Conservation (phyloP, 148 eudicot species). For the Chenopodium album region DNA sequence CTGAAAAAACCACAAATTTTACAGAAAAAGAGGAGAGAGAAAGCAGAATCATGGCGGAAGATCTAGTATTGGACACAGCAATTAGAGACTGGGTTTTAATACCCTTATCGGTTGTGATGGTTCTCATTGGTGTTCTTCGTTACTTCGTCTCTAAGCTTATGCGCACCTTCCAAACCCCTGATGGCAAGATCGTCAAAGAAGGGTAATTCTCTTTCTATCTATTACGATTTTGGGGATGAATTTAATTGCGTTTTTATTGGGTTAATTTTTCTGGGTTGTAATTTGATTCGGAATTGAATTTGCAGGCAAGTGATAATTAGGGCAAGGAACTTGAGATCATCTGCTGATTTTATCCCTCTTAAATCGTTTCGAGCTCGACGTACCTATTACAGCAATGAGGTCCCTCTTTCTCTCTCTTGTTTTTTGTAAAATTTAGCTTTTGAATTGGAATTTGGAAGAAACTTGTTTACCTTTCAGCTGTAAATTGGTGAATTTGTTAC, state of each 20-base stretch:
- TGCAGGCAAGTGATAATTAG: constrained; percentile 81
- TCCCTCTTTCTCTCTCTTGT: not conserved
- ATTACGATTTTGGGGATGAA: not conserved
- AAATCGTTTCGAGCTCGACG: constrained; percentile 84
- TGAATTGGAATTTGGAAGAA: not conserved
- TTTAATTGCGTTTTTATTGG: too few species aligned
- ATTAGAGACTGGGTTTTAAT: constrained; percentile 95
- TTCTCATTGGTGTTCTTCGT: constrained; percentile 85
- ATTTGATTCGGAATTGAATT: not conserved
- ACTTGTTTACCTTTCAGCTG: not conserved
- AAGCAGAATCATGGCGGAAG: constrained; percentile 65
- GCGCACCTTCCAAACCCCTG: constrained; percentile 69
- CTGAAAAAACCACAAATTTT: not conserved
- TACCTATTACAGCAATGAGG: constrained; percentile 78
- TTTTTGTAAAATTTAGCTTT: not conserved
- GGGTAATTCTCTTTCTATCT: constrained; percentile 37
- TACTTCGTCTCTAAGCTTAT: constrained; percentile 96
- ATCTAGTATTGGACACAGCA: constrained; percentile 87
- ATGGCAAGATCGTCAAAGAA: constrained; percentile 91
- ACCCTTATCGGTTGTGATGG: constrained; percentile 90
- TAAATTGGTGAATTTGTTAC: not conserved
- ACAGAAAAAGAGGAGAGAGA: constrained; percentile 3
- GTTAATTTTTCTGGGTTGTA: not conserved
- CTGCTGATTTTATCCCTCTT: constrained; percentile 80
- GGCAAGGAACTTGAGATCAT: constrained; percentile 80